phyloP scores from a whole-genome alignment of 306 rosid species.

The Inga leiocalycina region DNA sequence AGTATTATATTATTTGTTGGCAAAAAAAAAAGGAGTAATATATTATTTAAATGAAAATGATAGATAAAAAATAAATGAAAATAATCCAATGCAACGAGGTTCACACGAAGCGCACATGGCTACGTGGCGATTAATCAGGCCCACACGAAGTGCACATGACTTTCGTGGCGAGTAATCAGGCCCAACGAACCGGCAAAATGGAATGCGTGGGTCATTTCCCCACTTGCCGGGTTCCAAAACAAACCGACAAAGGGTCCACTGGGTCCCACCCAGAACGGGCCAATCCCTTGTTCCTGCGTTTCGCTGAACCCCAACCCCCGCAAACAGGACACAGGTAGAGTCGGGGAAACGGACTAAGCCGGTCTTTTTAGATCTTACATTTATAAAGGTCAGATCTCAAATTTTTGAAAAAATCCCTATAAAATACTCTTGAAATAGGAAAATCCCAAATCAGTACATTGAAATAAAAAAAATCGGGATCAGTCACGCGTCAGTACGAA shows the following conservation, averaged over 20 bases:
- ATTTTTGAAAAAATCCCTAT: no score
- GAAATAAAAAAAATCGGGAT: no score
- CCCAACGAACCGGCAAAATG: background rate
- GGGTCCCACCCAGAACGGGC: constrained; percentile 6
- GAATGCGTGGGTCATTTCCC: constrained; percentile 37
- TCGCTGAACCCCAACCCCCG: background rate
- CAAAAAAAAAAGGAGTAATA: no score
- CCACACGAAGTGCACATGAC: constrained; percentile 40
- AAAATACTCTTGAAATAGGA: no score
- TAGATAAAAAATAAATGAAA: background rate
- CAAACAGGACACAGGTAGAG: no score
- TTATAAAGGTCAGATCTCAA: no score
- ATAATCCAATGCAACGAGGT: constrained; percentile 4
- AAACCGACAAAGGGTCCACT: constrained; percentile 32
- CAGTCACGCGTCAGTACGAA: no score
- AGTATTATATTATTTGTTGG: no score
- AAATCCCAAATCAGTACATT: no score
- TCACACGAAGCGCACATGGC: constrained; percentile 39
- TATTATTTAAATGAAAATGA: no score
- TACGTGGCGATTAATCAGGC: constrained; percentile 45
- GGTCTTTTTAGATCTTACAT: no score
- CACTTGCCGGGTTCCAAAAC: constrained; percentile 16
- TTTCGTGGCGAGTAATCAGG: constrained; percentile 38
- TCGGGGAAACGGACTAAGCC: no score
- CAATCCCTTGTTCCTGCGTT: background rate